phyloP scores from a whole-genome alignment of 1,139 yeast genomes.

The Geotrichum candidum region DNA sequence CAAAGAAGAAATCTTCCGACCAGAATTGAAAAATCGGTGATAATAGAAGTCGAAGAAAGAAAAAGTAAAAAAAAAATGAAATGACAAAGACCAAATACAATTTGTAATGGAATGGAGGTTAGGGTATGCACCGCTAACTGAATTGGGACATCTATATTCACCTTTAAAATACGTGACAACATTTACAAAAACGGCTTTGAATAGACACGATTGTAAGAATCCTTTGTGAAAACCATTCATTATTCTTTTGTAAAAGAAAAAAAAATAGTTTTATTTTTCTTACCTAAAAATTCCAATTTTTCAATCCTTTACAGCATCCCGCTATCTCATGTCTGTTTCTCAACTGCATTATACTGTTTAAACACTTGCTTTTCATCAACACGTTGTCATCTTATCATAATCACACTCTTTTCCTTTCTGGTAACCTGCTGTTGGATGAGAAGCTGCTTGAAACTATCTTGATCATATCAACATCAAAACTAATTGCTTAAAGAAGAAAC shows the following conservation, averaged over 20 bases:
- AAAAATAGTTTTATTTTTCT: neutral
- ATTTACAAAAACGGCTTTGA: no score
- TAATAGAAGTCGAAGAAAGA: neutral
- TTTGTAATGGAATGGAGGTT: no score
- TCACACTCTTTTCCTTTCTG: neutral
- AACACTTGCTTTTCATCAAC: neutral
- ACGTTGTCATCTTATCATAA: slow-evolving; percentile 1
- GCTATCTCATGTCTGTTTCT: neutral
- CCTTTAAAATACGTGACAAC: no score
- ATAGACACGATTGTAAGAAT: no score
- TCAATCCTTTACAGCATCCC: slow-evolving; percentile 8
- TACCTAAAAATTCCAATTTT: neutral
- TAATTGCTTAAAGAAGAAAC: neutral
- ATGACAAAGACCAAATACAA: no score
- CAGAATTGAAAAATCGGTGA: neutral
- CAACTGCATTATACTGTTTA: neutral
- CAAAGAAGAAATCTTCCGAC: neutral
- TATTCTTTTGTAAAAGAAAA: no score
- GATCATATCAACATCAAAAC: neutral
- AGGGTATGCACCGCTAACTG: no score
- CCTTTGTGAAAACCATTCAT: no score
- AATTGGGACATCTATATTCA: no score
- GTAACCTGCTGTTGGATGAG: neutral
- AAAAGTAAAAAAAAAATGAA: no score
- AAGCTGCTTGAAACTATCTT: neutral